Base-by-base conservation (phyloP, 331 rosid species). In the Quercus lobata region DNA sequence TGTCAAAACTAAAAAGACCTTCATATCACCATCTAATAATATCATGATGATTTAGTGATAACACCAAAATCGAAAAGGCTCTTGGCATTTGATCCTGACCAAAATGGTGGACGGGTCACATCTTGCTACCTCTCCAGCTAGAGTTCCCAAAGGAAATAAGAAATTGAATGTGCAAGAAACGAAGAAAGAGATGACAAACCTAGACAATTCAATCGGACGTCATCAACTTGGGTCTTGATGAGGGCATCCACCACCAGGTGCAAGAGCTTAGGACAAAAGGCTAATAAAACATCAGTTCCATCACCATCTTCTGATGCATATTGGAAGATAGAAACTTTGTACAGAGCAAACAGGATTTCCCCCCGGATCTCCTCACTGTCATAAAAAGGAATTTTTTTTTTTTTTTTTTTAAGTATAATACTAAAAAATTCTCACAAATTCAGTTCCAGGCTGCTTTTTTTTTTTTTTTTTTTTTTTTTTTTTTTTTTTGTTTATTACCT, bases 331-430 rank as follows among this genome's bases (percentile, higher is more conserved):
- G 88, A 90, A 7, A 93, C 46, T 87, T 87, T 91, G 88, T 93
- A 93, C 46, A 96, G 88, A 81, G 93, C 90, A 86, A 91, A 96
- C 75, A 93, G 90, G 53, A 89, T 87, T 82, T 93, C 99, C 68
- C 99, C 98, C 12, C 93, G 87, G 85, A 91, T 90, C 83, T 93
- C 99, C 81, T 96, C 98, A 63, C 98, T 96, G 91, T 41, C 46
- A 41, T 41, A 41, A 41, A 41, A 8, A 41, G 46, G 12, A 41
- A 41, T 41, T 41, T 41, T 41, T 27, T 27, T 27, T 27, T 27
- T 27, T 27, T 27, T 37, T 41, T 41, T 41, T 7, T 37, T 37
- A 2, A 41, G 46, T 41, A 41, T 41, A 41, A 41, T 41, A 8
- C 46, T 41, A 41, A 41, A 14, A 49, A 11, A 66, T 65, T 49